Evolutionary conservation across 345 rosid species (phyloP), one percentile per base, ranked within the genome.

Genomic region (Conringia planisiliqua): DNA sequence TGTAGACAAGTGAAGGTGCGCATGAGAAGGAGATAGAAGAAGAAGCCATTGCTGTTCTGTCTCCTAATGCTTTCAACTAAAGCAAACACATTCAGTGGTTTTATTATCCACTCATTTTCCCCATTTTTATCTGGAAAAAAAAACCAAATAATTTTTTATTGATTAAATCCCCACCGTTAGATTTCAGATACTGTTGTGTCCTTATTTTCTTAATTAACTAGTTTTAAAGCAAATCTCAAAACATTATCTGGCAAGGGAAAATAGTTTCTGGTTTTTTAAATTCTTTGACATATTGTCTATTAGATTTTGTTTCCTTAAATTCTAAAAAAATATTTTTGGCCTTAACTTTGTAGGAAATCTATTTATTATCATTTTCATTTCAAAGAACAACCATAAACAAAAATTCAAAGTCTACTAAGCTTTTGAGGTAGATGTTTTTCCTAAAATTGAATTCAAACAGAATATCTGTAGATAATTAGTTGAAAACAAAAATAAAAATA

Each of bases 21-120:
- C 77, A 82, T 58, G 87, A 74, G 76, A 83, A 52, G 30, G 64
- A 73, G 39, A 56, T 64, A 3, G 62, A 61, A 29, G 54, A 64
- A 20, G 86, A 85, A 76, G 87, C 85, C 88, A 85, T 81, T 63
- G 20, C 69, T 64, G 18, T 32, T 50, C 3, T 48, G 9, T 52
- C 10, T 33, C 26, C 59, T n/a, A 16, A 74, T 73, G 70, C 65
- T 64, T 24, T 12, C 78, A 65, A 56, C 66, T 22, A 33, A 22
- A 73, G 58, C 78, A 74, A 66, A 57, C 65, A 43, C 30, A 57
- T 55, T 44, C 40, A 44, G 30, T 66, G 27, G 55, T 62, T 70
- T 43, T 70, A 27, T 70, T 70, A 70, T 70, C 80, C 66, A 52
- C 65, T 76, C 74, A 69, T 61, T 68, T 75, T 58, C 16, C 29